Evolutionary conservation across 768 basidiomycete species (phyloP), one percentile per base, ranked within the genome.

Genomic region (Leccinum longicurvipes): DNA sequence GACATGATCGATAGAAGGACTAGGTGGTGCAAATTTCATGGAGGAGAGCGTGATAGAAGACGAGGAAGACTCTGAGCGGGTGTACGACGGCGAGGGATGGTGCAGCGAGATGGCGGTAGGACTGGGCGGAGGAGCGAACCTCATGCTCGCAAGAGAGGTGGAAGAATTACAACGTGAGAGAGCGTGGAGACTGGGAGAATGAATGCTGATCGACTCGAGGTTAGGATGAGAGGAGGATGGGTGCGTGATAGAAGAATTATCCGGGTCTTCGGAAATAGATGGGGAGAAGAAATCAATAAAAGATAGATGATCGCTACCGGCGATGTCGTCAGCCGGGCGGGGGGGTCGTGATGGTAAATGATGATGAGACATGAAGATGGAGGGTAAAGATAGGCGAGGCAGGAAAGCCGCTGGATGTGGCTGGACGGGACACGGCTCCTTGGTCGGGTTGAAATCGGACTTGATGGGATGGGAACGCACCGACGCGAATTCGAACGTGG

Each of bases 211-310:
- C 10, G 66, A 57, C 41, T 50, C 62, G 39, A n/a, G 63, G 17
- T n/a, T 8, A 39, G 39, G 61, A 1, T 36, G 62, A 51, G 53
- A 62, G 62, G 60, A 42, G 23, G 59, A 27, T n/a, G 55, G 39
- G 3, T 11, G 62, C n/a, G 32, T 21, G 41, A 46, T 44, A 42
- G n/a, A 54, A 32, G 47, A 17, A 50, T 31, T 57, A 19, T 39
- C 36, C 3, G 53, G 6, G 25, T 60, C 61, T 23, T 67, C 67
- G 14, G 56, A 27, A 17, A 28, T 56, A 59, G 66, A 63, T 58
- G 64, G 51, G 17, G 79, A 75, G 48, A 66, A 67, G 47, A 82
- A 66, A 67, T 81, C 78, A 45, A 81, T 79, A 61, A 80, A 79
- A 29, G 80, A 81, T 54, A 71, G 67, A 57, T 65, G 69, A 58